Conservation (phyloP, 495 filamentous ascomycete species). For the Apodospora peruviana region DNA sequence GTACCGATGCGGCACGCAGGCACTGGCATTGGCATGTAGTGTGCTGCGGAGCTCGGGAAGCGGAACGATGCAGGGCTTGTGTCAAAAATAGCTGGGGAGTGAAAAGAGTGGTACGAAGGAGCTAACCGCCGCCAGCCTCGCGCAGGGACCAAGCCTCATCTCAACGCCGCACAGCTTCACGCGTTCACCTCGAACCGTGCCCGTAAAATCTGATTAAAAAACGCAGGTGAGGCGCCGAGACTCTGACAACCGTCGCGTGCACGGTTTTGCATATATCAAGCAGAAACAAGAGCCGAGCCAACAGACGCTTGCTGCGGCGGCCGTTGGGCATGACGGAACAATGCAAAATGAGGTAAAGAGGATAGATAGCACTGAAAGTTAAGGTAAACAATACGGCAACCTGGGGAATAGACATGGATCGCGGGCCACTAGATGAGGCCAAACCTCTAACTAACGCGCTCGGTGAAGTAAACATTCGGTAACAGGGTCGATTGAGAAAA, state of each 20-base stretch:
- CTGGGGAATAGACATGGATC: neutral
- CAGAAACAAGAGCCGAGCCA: neutral
- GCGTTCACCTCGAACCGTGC: neutral
- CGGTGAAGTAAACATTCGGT: no score
- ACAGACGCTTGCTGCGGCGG: neutral
- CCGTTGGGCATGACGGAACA: neutral
- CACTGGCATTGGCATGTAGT: neutral
- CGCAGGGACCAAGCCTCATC: conserved; percentile 11
- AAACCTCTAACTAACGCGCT: neutral
- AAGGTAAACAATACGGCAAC: no score
- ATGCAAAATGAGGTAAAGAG: neutral
- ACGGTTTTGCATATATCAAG: neutral
- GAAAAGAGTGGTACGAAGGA: neutral
- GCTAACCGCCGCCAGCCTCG: conserved; percentile 21
- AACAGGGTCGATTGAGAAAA: no score
- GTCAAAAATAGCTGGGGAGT: conserved; percentile 11
- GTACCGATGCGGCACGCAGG: neutral
- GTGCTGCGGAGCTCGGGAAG: neutral
- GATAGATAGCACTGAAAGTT: neutral
- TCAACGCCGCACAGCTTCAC: conserved; percentile 2
- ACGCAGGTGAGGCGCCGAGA: neutral
- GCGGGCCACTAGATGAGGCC: conserved; percentile 6
- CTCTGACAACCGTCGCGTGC: neutral
- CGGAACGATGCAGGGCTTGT: conserved; percentile 1
- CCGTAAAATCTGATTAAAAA: neutral